phyloP scores from a whole-genome alignment of 164 flowering plant genomes.

The Vitis rupestris region DNA sequence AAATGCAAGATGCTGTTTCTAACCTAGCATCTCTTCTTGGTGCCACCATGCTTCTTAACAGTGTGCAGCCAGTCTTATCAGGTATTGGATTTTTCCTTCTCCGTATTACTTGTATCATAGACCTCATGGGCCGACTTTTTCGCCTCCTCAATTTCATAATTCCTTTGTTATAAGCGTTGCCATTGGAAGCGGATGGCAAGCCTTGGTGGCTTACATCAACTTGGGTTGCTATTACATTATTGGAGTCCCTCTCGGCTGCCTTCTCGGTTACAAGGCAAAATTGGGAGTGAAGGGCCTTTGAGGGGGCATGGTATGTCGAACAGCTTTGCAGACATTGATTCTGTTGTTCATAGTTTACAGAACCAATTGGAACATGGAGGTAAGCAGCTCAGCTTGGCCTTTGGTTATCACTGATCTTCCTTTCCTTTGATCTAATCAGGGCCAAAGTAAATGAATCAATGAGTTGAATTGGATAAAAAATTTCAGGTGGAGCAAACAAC shows the following conservation, averaged over 20 bases:
- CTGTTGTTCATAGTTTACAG: not conserved
- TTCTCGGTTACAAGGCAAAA: slow-evolving; percentile 44
- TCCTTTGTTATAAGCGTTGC: slow-evolving; percentile 48
- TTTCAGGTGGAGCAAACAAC: slow-evolving; percentile 4
- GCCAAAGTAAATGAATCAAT: too few relatives aligned
- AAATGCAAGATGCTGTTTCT: too few relatives aligned
- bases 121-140: too few relatives aligned
- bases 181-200: slow-evolving; percentile 70
- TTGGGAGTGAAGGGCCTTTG: slow-evolving; percentile 41
- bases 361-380: slow-evolving; percentile 21
- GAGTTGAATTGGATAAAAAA: not conserved
- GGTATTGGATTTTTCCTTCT: too few relatives aligned
- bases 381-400: not conserved
- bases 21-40: too few relatives aligned
- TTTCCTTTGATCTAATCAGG: too few relatives aligned
- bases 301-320: slow-evolving; percentile 10
- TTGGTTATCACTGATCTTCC: too few relatives aligned
- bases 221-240: slow-evolving; percentile 49
- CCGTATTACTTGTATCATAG: not conserved
- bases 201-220: slow-evolving; percentile 55
- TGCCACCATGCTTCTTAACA: too few relatives aligned
- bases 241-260: slow-evolving; percentile 51
- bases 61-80: too few relatives aligned
- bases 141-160: not conserved
- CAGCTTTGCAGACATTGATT: slow-evolving; percentile 6